Base-by-base conservation (phyloP, 257 asterid species). In the Leptodermis oblonga region DNA sequence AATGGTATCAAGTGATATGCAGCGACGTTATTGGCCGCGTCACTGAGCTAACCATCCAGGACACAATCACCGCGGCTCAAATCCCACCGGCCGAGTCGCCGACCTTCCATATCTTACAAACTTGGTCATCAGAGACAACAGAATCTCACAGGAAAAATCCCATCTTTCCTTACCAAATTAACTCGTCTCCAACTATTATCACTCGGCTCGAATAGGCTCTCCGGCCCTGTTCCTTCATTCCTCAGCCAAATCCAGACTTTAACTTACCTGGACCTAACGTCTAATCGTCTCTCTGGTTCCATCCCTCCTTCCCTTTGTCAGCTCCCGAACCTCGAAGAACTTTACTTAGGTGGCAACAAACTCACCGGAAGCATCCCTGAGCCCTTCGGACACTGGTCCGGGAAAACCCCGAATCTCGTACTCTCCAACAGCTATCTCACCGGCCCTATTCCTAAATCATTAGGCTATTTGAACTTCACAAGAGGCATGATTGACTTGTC, bases 291-390 rank as follows among this genome's bases (percentile, higher is more conserved):
- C 64, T 28, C 37, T 3, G 41, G 41, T 20, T 58, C 64, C 10
- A 58, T 58, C 23, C 64, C 64, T 5, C 4, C 41, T 28, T 58
- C 41, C 2, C 64, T 58, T 30, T 58, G 41, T 17, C 3, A 58
- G 20, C 64, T 58, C 5, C 64, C 37, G 37, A 56, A 56, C 15
- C 18, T 58, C 41, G 14, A 1, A 39, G 11, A 0, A 4, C n/a
- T 58, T 9, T 2, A 33, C 37, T 33, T 56, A 17, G n/a, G 18
- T 3, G 41, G 10, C 8, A 31, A 58, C 64, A 14, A 28, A 14
- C 39, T 58, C n/a, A 30, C 64, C 42, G 64, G 64, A 58, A 13
- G 36, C 15, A 30, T 58, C 42, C 64, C 64, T 22, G 42, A 58
- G 17, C 12, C 64, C 14, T 58, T 58, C 23, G 42, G 64, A 14